phyloP scores from a whole-genome alignment of 805 yeast species.

The Jamesozyma spencerorum region DNA sequence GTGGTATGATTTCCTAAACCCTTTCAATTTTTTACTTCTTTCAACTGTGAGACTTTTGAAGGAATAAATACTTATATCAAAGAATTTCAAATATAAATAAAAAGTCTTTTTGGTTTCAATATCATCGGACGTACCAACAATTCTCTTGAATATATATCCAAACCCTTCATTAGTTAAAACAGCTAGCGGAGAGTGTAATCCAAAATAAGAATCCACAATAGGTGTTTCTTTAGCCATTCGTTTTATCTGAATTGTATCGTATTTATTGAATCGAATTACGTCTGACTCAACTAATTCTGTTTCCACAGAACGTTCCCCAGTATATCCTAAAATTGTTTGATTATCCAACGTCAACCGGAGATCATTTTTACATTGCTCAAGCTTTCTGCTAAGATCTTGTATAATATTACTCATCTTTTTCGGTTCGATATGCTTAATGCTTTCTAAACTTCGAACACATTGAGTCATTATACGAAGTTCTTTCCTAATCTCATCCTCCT shows the following conservation, averaged over 20 bases:
- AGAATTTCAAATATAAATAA: constrained; percentile 9
- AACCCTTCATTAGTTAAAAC: constrained; percentile 9
- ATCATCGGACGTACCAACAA: constrained; percentile 5
- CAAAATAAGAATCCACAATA: constrained; percentile 5
- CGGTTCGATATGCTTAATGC: neutral
- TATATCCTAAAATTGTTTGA: constrained; percentile 1
- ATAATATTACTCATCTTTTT: constrained; percentile 2
- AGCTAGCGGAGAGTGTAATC: constrained; percentile 8
- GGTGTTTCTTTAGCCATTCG: neutral
- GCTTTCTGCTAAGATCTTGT: constrained; percentile 1
- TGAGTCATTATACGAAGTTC: constrained; percentile 4
- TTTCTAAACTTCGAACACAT: constrained; percentile 3
- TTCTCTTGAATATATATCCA: constrained; percentile 9
- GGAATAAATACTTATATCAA: constrained; percentile 5
- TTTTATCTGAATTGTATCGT: neutral
- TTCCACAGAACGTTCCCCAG: constrained; percentile 7
- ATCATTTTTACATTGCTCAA: constrained; percentile 6
- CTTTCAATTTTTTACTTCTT: no score
- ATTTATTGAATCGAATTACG: constrained; percentile 3
- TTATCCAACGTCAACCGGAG: constrained; percentile 4
- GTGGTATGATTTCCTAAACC: constrained; percentile 1
- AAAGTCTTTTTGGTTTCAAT: constrained; percentile 8
- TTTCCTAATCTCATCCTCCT: constrained; percentile 5
- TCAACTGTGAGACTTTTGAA: neutral
- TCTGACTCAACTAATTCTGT: constrained; percentile 6